Percentiles rank a stretch among this genome's conserved stretches.
Conservation (phyloP, 768 basidiomycete genomes). For the Agaricus sinodeliciosus region DNA sequence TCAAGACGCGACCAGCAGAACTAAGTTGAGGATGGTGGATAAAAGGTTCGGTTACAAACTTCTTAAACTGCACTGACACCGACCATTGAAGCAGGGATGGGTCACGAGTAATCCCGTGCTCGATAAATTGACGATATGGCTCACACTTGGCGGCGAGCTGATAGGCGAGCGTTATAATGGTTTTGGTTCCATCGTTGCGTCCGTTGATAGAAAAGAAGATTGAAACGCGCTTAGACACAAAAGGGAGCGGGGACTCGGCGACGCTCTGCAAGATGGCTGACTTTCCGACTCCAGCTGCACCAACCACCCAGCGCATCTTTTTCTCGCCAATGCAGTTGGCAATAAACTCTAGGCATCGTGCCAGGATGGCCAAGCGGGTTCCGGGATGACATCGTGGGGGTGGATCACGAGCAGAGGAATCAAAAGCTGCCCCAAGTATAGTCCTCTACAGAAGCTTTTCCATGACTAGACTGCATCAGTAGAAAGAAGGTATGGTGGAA, state of each 20-base stretch:
- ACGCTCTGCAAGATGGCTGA: background rate
- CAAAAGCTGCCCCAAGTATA: background rate
- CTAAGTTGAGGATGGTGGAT: too few relatives aligned
- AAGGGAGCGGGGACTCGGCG: background rate
- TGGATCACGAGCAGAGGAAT: too few relatives aligned
- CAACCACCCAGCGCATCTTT: background rate
- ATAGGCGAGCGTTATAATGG: conserved; percentile 13
- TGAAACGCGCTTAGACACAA: background rate
- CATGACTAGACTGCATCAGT: background rate
- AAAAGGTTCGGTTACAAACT: conserved; percentile 13
- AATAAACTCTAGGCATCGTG: background rate
- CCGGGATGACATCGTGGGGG: background rate
- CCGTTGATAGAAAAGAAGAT: background rate
- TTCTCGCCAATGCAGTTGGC: background rate
- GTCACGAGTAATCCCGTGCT: conserved; percentile 2
- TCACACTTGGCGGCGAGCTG: conserved; percentile 14
- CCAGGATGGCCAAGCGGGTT: background rate
- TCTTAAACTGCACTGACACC: conserved; percentile 8
- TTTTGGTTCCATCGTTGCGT: background rate
- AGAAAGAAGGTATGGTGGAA: too few relatives aligned
- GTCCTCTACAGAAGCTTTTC: background rate
- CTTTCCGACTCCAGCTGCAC: background rate
- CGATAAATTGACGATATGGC: conserved; percentile 1
- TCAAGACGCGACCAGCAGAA: background rate
- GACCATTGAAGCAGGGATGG: conserved; percentile 9